Evolutionary conservation across 169 alveolate genomes (phyloP).

Genomic region (Plasmodium cynomolgi): DNA sequence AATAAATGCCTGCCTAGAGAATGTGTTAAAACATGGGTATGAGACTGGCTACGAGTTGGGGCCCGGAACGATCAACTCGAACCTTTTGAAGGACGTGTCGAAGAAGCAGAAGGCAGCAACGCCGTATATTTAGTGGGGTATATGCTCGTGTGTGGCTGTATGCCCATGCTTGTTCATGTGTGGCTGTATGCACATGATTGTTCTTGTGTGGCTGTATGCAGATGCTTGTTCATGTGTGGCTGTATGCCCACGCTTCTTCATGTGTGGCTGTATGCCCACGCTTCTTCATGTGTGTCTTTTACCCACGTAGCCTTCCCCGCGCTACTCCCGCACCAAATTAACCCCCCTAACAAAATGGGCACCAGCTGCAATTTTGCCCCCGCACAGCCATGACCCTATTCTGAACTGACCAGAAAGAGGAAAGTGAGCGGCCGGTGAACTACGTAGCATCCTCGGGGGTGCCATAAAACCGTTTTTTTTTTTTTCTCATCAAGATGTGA

Average conservation of each 20-base stretch:
- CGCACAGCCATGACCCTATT: background rate
- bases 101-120: conserved; percentile 48
- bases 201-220: background rate
- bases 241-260: too few species aligned
- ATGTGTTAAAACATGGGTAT: conserved; percentile 68
- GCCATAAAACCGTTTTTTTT: background rate
- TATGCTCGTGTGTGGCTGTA: background rate
- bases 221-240: conserved; percentile 4
- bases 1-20: conserved; percentile 60
- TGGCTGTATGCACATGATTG: too few species aligned
- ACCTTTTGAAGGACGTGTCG: conserved; percentile 72
- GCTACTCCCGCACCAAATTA: background rate
- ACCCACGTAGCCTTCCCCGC: background rate
- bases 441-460: background rate
- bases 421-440: background rate
- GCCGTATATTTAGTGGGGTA: conserved; percentile 28
- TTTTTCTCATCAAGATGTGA: background rate
- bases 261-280: too few species aligned
- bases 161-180: conserved; percentile 1
- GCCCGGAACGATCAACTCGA: conserved; percentile 76
- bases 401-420: background rate
- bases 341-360: background rate
- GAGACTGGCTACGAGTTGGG: conserved; percentile 78
- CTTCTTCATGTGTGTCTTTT: background rate
- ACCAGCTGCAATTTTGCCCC: background rate